phyloP scores from a whole-genome alignment of 129 eudicot species.

The Flaveria brownii region DNA sequence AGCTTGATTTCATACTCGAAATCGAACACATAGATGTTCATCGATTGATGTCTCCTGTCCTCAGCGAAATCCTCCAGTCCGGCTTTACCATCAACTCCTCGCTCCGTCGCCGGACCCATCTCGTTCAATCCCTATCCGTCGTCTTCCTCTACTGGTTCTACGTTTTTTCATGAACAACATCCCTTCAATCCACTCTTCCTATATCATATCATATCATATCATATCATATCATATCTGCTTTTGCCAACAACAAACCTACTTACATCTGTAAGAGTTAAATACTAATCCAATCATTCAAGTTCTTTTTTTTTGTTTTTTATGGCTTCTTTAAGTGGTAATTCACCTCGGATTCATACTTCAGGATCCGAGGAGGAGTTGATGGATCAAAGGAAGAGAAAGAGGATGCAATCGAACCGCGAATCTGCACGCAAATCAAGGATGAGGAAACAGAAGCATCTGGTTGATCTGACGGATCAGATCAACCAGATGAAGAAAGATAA shows the following conservation, averaged over 20 bases:
- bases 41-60: slow-evolving; percentile 77
- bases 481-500: slow-evolving; percentile 65
- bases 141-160: slow-evolving; percentile 98
- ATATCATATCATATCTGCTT: not conserved
- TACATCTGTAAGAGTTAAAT: not conserved
- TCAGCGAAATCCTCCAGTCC: slow-evolving; percentile 82
- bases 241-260: not conserved
- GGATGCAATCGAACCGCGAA: slow-evolving; percentile 94
- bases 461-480: slow-evolving; percentile 62
- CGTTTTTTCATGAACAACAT: slow-evolving; percentile 64
- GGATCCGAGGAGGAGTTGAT: slow-evolving; percentile 61
- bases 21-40: slow-evolving; percentile 42
- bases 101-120: slow-evolving; percentile 82
- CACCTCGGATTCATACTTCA: slow-evolving; percentile 57
- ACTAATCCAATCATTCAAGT: not conserved
- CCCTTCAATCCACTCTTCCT: not conserved
- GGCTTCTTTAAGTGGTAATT: slow-evolving; percentile 75
- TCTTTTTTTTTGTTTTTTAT: slow-evolving; percentile 11
- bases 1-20: slow-evolving; percentile 27
- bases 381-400: slow-evolving; percentile 78
- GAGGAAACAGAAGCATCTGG: slow-evolving; percentile 80
- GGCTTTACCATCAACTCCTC: slow-evolving; percentile 74
- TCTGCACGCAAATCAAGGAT: slow-evolving; percentile 88
- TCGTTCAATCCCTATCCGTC: slow-evolving; percentile 92
- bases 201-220: not conserved